phyloP scores from a whole-genome alignment of 208 protist genomes.

The Trichomonas tenax region DNA sequence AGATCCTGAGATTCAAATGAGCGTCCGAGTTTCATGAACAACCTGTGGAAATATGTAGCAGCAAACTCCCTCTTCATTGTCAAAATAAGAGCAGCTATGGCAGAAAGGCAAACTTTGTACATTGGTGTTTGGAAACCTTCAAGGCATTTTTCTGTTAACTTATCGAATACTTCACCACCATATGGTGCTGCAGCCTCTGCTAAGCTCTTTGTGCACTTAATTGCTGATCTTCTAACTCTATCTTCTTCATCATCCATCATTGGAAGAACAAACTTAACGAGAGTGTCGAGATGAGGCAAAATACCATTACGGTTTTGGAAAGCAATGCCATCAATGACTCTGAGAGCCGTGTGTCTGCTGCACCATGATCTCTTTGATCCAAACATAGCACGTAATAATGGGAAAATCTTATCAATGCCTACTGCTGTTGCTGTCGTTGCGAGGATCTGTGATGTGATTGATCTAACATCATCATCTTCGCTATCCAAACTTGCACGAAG shows the following conservation, averaged over 20 bases:
- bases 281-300: conserved; percentile 69
- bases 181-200: conserved; percentile 86
- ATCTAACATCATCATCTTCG: conserved; percentile 84
- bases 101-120: conserved; percentile 84
- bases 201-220: conserved; percentile 74
- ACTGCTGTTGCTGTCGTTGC: conserved; percentile 82
- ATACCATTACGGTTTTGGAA: conserved; percentile 84
- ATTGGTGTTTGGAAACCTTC: conserved; percentile 66
- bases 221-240: conserved; percentile 80
- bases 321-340: conserved; percentile 84
- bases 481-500: conserved; percentile 93
- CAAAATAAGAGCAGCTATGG: conserved; percentile 92
- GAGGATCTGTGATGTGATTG: conserved; percentile 89
- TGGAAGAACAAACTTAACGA: conserved; percentile 79
- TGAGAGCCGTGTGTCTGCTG: conserved; percentile 73
- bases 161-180: conserved; percentile 76
- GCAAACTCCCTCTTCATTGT: conserved; percentile 91
- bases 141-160: conserved; percentile 67
- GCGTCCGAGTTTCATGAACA: conserved; percentile 78
- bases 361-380: conserved; percentile 77
- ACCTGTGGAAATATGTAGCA: conserved; percentile 74
- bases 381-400: conserved; percentile 87
- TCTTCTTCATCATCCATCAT: conserved; percentile 75
- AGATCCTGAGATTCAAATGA: conserved; percentile 74
- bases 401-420: conserved; percentile 75